These are phyloP conservation scores for Eruca vesicaria DNA, from an alignment of 441 rosid genomes.

Conservation along the genomic window DNA sequence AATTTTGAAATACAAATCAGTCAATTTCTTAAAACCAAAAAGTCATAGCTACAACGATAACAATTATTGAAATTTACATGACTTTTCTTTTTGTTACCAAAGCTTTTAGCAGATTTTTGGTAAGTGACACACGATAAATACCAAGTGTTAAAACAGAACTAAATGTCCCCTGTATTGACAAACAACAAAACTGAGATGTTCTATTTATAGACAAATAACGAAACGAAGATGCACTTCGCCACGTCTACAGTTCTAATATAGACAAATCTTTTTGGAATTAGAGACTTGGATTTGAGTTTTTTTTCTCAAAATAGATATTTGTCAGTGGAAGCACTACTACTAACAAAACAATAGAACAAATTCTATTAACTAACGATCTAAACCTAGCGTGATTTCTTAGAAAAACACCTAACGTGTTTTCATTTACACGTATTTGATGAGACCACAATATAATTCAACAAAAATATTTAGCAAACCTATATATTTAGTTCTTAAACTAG, in stretches of 20 bases:
- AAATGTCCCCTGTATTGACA: not conserved
- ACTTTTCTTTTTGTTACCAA: not conserved
- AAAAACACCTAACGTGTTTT: not conserved
- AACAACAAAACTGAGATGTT: not conserved
- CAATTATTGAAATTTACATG: not conserved
- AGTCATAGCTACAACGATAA: constrained; percentile 11
- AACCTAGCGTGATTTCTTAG: not conserved
- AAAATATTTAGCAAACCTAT: not conserved
- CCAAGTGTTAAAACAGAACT: not conserved
- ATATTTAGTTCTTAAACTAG: not conserved
- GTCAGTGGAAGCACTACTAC: not conserved
- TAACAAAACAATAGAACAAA: not conserved
- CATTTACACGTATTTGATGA: not conserved
- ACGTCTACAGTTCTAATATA: not conserved
- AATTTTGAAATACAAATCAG: not conserved
- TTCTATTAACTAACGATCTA: not conserved
- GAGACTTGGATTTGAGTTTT: not conserved
- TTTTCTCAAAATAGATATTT: not conserved
- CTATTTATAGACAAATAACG: not conserved
- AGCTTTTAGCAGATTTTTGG: not conserved
- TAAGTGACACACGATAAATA: not conserved
- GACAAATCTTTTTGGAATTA: not conserved
- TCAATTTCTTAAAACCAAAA: constrained; percentile 4
- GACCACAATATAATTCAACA: not conserved
- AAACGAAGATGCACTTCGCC: not conserved